phyloP scores from a whole-genome alignment of 2,329 filamentous ascomycete species.

The Diaporthe ampelina region DNA sequence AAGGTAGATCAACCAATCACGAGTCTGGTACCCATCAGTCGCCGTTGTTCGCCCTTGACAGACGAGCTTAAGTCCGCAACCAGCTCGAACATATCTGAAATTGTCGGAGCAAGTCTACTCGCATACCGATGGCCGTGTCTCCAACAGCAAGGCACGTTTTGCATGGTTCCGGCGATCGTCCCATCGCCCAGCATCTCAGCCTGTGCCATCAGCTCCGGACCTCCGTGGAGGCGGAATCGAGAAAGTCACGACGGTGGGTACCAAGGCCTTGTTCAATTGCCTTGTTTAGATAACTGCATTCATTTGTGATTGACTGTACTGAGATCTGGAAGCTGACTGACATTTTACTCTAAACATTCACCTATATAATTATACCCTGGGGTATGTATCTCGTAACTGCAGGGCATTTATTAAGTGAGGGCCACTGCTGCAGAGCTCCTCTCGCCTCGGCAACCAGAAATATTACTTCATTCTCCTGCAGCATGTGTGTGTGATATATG shows the following conservation, averaged over 20 bases:
- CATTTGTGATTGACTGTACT: neutral
- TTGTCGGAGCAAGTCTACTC: neutral
- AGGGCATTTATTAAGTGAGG: neutral
- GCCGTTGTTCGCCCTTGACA: neutral
- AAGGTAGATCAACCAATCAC: neutral
- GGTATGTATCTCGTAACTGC: too few relatives aligned
- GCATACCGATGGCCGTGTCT: neutral
- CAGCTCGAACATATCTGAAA: neutral
- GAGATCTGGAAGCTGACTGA: too few relatives aligned
- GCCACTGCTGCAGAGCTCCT: neutral
- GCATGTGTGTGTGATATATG: neutral
- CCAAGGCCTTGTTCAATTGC: neutral
- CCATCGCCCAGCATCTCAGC: neutral
- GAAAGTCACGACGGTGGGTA: neutral
- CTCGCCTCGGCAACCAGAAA: neutral
- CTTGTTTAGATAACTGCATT: too few relatives aligned
- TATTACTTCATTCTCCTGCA: neutral
- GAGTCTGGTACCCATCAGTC: neutral
- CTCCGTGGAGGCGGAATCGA: neutral
- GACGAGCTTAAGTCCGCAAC: neutral
- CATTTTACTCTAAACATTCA: neutral
- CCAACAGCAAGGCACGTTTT: neutral
- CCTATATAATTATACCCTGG: neutral
- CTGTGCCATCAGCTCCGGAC: constrained; percentile 7
- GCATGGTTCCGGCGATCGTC: neutral